phyloP scores from a whole-genome alignment of 2,329 filamentous ascomycete species.

The Penicillium janthinellum region DNA sequence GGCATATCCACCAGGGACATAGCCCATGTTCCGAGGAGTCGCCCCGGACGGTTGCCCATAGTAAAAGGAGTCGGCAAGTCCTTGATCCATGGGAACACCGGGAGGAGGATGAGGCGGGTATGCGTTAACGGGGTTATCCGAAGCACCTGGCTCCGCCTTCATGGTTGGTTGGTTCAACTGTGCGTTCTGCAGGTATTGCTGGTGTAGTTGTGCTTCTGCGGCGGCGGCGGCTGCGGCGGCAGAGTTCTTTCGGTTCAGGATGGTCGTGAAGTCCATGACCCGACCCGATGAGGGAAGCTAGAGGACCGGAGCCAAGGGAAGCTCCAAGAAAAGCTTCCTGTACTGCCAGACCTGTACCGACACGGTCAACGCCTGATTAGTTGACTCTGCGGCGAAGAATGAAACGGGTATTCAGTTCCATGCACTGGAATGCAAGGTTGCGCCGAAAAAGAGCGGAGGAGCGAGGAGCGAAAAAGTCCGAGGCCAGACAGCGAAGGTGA shows the following conservation, averaged over 20 bases:
- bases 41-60: constrained; percentile 42
- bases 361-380: constrained; percentile 8
- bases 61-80: constrained; percentile 28
- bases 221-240: constrained; percentile 46
- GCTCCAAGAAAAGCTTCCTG: constrained; percentile 24
- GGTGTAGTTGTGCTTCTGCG: constrained; percentile 47
- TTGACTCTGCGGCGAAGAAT: constrained; percentile 7
- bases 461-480: not conserved
- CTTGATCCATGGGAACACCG: constrained; percentile 51
- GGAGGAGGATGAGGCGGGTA: constrained; percentile 59
- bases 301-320: constrained; percentile 36
- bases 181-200: constrained; percentile 48
- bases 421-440: constrained; percentile 22
- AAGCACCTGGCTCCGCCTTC: constrained; percentile 60
- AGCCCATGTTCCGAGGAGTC: constrained; percentile 58
- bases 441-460: constrained; percentile 3
- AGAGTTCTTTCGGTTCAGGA: constrained; percentile 54
- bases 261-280: constrained; percentile 57
- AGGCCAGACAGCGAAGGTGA: not conserved
- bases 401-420: constrained; percentile 13
- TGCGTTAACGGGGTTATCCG: constrained; percentile 59
- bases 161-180: constrained; percentile 52
- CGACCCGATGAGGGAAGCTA: constrained; percentile 35
- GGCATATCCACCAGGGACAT: constrained; percentile 52
- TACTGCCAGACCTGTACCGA: constrained; percentile 11